These are phyloP conservation scores for Pleurotus cornucopiae DNA, from an alignment of 768 basidiomycete genomes.

Conservation along the genomic window DNA sequence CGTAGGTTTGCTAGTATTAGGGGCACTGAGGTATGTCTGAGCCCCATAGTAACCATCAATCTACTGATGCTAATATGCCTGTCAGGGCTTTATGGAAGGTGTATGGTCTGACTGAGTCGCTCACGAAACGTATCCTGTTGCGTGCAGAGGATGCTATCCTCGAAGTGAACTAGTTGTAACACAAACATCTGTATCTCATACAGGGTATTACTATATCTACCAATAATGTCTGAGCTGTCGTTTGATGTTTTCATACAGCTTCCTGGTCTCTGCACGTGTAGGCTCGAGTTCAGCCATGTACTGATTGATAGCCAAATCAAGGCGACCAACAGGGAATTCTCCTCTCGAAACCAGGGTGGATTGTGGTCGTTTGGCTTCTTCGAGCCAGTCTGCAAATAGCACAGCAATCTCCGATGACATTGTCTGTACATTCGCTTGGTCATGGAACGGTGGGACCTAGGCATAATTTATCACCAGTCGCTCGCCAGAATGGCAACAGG, in stretches of 20 bases:
- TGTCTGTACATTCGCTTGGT: conserved; percentile 72
- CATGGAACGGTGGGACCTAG: conserved; percentile 81
- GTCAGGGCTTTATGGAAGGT: conserved; percentile 67
- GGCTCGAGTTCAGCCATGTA: conserved; percentile 71
- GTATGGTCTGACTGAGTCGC: conserved; percentile 56
- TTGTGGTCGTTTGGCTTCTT: conserved; percentile 71
- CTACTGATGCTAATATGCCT: conserved; percentile 12
- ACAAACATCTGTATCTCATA: background rate
- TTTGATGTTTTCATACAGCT: conserved; percentile 65
- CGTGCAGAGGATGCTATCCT: conserved; percentile 79
- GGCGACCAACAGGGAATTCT: conserved; percentile 75
- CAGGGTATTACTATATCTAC: conserved; percentile 31
- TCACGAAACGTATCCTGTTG: conserved; percentile 56
- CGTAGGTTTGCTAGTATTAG: conserved; percentile 53
- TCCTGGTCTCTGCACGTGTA: conserved; percentile 56
- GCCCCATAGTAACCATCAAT: background rate
- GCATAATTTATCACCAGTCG: conserved; percentile 3
- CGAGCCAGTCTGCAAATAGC: conserved; percentile 77
- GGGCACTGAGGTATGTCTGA: conserved; percentile 50
- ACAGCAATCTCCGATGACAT: conserved; percentile 81
- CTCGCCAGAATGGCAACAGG: background rate
- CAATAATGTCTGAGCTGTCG: conserved; percentile 69
- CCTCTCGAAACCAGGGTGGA: conserved; percentile 53
- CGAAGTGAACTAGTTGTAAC: conserved; percentile 51
- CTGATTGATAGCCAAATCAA: conserved; percentile 69